A percentile compares a stretch with the other conserved stretches of the same genome.
These are phyloP conservation scores for Fraxinus baroniana DNA, from an alignment of 305 asterid genomes.

Conservation along the genomic window DNA sequence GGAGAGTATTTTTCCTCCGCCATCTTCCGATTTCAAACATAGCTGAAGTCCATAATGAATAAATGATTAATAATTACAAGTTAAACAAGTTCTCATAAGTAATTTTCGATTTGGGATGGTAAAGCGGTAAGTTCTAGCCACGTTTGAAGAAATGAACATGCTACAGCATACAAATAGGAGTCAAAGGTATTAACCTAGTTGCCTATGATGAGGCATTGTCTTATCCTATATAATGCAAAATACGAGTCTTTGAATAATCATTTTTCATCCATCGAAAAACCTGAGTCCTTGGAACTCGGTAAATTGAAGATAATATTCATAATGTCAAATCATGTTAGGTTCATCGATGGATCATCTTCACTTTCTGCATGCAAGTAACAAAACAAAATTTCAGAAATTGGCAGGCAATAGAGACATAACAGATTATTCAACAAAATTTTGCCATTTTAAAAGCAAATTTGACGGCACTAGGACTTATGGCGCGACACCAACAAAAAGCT, in stretches of 20 bases:
- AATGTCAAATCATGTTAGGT: constrained; percentile 15
- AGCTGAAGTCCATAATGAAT: constrained; percentile 51
- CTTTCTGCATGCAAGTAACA: constrained; percentile 26
- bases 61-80: constrained; percentile 34
- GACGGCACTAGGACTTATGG: not conserved
- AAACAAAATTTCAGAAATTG: constrained; percentile 4
- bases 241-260: not conserved
- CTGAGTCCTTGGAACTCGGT: not conserved
- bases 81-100: not conserved
- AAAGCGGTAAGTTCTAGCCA: not conserved
- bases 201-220: not conserved
- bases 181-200: not conserved
- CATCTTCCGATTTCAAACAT: constrained; percentile 64
- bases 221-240: not conserved
- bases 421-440: not conserved
- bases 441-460: not conserved
- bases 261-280: not conserved
- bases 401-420: not conserved
- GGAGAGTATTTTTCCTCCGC: constrained; percentile 84
- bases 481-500: not conserved
- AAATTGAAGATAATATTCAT: not conserved
- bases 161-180: not conserved
- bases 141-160: not conserved
- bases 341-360: constrained; percentile 22
- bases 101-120: too few relatives aligned